phyloP scores from a whole-genome alignment of 225 moss, liverwort and hornwort species.

The Lunularia cruciata region DNA sequence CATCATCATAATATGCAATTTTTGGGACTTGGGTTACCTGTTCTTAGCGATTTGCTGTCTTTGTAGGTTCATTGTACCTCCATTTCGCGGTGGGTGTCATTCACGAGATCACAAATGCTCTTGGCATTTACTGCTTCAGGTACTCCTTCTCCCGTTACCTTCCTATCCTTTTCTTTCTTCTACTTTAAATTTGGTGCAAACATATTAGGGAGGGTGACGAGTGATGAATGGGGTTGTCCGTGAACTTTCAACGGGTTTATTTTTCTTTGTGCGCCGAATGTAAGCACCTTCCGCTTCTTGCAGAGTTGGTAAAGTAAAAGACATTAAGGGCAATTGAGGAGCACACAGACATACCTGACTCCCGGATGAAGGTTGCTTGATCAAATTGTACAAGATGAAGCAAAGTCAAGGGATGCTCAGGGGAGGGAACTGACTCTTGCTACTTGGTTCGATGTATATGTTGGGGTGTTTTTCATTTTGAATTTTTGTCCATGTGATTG shows the following conservation, averaged over 20 bases:
- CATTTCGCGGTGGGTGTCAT: constrained; percentile 81
- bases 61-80: constrained; percentile 69
- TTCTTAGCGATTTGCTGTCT: too few species aligned
- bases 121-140: constrained; percentile 98
- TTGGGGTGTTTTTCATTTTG: constrained; percentile 25
- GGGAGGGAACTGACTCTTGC: constrained; percentile 37
- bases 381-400: constrained; percentile 18
- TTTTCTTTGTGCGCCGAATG: constrained; percentile 1
- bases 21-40: too few species aligned
- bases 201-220: not conserved
- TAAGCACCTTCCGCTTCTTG: constrained; percentile 30
- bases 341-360: constrained; percentile 23
- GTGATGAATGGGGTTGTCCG: not conserved
- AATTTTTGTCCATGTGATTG: constrained; percentile 34
- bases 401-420: constrained; percentile 16
- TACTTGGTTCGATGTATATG: constrained; percentile 25
- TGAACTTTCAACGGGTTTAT: not conserved
- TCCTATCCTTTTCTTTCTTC: not conserved
- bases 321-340: constrained; percentile 47
- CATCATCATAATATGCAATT: too few species aligned
- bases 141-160: constrained; percentile 4
- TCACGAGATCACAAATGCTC: constrained; percentile 77
- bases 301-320: constrained; percentile 54
- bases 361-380: constrained; percentile 34
- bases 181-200: not conserved